Conservation (phyloP, 106 monocot species). For the Agapanthus africanus region DNA sequence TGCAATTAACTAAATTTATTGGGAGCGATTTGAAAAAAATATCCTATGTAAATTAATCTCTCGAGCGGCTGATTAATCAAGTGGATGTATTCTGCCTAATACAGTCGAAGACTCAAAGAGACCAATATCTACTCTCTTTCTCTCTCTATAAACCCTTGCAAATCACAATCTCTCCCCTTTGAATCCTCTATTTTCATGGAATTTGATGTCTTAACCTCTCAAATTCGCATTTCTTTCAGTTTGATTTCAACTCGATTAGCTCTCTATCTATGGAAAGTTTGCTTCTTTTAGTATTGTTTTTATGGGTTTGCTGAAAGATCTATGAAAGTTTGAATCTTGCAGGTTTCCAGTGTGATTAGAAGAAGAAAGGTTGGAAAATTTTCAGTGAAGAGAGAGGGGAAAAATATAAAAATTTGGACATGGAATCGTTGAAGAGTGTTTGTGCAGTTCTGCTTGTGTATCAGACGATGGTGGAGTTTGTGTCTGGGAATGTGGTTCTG, state of each 20-base stretch:
- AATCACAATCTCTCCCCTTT: not conserved
- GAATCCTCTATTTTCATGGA: no score
- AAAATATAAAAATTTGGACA: no score
- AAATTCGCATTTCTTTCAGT: not conserved
- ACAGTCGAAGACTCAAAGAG: not conserved
- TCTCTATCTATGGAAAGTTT: no score
- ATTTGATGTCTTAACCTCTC: not conserved
- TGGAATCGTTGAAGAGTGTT: not conserved
- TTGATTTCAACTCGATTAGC: not conserved
- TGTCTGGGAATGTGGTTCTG: slow-evolving; percentile 15
- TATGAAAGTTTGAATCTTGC: not conserved
- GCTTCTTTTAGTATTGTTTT: not conserved
- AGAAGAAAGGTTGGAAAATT: not conserved
- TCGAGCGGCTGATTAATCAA: no score
- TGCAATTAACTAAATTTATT: no score
- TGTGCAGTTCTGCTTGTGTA: slow-evolving; percentile 3
- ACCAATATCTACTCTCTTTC: not conserved
- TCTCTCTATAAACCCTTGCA: no score
- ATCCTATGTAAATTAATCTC: no score
- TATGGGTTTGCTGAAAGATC: not conserved
- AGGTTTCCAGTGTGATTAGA: not conserved
- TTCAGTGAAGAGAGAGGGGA: not conserved
- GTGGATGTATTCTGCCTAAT: no score
- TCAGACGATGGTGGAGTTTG: slow-evolving; percentile 4
- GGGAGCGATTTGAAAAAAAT: no score